Conservation (phyloP, 306 rosid genomes). For the Trichosanthes cucumerina region DNA sequence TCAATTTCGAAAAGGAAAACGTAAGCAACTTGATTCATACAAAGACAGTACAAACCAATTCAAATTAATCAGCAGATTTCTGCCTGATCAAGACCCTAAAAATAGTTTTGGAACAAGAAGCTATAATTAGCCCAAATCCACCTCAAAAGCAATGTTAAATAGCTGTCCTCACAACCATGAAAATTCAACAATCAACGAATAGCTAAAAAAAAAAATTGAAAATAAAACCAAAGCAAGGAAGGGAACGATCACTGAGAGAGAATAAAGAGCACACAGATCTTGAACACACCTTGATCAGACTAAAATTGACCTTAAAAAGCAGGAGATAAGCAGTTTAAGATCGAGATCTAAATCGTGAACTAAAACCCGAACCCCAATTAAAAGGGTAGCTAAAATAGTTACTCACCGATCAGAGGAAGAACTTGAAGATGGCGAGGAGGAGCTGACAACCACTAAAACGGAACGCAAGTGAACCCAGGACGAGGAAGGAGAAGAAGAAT, state of each 20-base stretch:
- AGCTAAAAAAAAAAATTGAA: background rate
- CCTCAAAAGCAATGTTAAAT: background rate
- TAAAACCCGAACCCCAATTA: background rate
- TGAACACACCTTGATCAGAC: background rate
- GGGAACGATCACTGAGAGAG: background rate
- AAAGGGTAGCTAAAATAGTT: background rate
- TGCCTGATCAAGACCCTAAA: background rate
- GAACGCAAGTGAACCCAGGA: conserved; percentile 99
- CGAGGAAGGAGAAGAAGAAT: conserved; percentile 29
- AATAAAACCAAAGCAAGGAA: background rate
- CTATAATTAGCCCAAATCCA: background rate
- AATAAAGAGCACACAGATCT: background rate
- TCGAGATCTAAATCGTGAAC: conserved; percentile 9
- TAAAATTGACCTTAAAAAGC: background rate
- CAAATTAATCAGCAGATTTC: background rate
- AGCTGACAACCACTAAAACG: conserved; percentile 82
- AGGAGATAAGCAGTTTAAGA: background rate
- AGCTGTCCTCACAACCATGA: background rate
- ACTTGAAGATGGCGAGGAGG: conserved; percentile 93
- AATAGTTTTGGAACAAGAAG: background rate
- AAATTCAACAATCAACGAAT: background rate
- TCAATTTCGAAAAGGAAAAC: background rate
- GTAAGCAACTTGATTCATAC: conserved; percentile 1
- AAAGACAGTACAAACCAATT: background rate
- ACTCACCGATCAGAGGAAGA: conserved; percentile 98